Evolutionary conservation across 306 rosid species (phyloP), one percentile per base, ranked within the genome.

Genomic region (Fragaria vesca): DNA sequence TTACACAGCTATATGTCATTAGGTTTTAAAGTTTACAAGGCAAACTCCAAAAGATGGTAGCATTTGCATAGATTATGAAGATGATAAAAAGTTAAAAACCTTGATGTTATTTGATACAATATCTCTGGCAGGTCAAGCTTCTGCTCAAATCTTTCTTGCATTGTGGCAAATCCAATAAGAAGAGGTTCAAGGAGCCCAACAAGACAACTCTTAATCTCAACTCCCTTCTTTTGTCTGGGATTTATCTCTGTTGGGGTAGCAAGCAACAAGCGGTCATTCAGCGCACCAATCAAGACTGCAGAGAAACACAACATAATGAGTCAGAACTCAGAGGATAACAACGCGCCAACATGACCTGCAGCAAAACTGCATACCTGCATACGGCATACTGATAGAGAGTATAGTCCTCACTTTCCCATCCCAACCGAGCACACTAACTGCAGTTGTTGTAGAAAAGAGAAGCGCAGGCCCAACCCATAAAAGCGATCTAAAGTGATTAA

Each of bases 141-240:
- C 91, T 93, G 99, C 87, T 90, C 87, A 79, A 93, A 96, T 83
- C 86, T 82, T 84, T 90, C 94, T 83, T 93, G 99, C 99, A 96
- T 96, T 60, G 99, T 91, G 76, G 93, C 82, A 88, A 96, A 96
- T 84, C 99, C 99, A 77, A 93, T 90, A 72, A 96, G 97, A 90
- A 96, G 96, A 69, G 99, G 98, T 82, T 96, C 99, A 71, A 96
- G 99, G 80, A 96, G 96, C 83, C 99, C 99, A 84, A 96, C 91
- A 74, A 93, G 99, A 82, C 99, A 96, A 76, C 98, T 91, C 88
- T 90, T 96, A 83, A 96, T 76, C 86, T 93, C 99, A 81, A 93
- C 79, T 48, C 87, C 88, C 88, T 87, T 93, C 87, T 85, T 96
- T 79, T 93, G 98, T 78, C 83, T 90, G 48, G 99, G 98, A 85